Conservation (phyloP, 208 protist species). For the Crithidia mellificae region DNA sequence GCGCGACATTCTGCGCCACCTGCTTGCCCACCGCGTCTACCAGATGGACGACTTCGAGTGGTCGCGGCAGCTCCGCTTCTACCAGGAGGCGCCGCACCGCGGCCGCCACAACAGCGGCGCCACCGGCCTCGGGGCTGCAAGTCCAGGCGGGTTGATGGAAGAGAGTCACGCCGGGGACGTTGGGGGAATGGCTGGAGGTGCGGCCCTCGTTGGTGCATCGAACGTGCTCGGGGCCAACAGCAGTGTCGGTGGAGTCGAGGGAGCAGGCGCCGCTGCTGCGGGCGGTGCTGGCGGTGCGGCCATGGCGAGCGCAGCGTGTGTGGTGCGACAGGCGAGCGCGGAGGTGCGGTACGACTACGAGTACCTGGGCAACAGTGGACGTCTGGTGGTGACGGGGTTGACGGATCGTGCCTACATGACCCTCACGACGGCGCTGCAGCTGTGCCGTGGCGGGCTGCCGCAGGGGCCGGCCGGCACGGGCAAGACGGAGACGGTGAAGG, state of each 20-base stretch:
- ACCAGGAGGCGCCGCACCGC: slow-evolving; percentile 63
- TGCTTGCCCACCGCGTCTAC: slow-evolving; percentile 86
- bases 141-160: slow-evolving; percentile 1
- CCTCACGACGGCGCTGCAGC: slow-evolving; percentile 96
- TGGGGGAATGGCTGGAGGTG: too few relatives aligned
- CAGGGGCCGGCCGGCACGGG: slow-evolving; percentile 98
- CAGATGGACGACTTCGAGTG: slow-evolving; percentile 96
- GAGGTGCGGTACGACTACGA: slow-evolving; percentile 96
- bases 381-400: slow-evolving; percentile 98
- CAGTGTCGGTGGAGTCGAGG: too few relatives aligned
- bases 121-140: neutral
- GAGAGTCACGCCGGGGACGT: neutral
- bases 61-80: slow-evolving; percentile 96
- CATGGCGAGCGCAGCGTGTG: slow-evolving; percentile 56
- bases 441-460: slow-evolving; percentile 92
- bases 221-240: neutral
- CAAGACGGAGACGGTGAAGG: slow-evolving; percentile 99
- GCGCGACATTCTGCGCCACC: slow-evolving; percentile 95
- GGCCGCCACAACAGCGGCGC: neutral
- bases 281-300: neutral
- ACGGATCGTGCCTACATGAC: slow-evolving; percentile 98
- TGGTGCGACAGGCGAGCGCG: slow-evolving; percentile 94
- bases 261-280: too few relatives aligned
- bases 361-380: slow-evolving; percentile 97
- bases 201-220: neutral